These are phyloP conservation scores for Solanum hybrid DNA, from an alignment of 305 asterid species.

Conservation along the genomic window DNA sequence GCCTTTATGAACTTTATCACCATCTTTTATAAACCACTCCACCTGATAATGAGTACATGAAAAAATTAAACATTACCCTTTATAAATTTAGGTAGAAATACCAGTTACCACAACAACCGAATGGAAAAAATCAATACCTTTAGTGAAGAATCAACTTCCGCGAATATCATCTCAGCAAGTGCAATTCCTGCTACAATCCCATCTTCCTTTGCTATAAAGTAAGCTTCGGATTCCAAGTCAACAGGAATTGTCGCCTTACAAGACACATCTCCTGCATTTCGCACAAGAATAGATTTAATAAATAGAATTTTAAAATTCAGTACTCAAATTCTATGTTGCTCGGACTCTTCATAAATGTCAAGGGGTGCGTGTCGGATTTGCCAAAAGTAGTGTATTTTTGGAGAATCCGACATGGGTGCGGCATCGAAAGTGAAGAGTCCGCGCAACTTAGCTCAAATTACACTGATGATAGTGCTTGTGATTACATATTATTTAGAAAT, in stretches of 20 bases:
- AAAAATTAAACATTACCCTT: not conserved
- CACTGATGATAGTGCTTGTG: not conserved
- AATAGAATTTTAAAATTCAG: not conserved
- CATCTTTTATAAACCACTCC: conserved; percentile 71
- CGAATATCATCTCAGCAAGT: conserved; percentile 76
- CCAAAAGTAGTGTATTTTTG: too few relatives aligned
- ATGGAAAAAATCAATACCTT: conserved; percentile 35
- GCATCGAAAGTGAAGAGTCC: too few relatives aligned
- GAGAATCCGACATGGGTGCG: too few relatives aligned
- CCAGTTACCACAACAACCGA: not conserved
- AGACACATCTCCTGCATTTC: conserved; percentile 73
- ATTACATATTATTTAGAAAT: not conserved
- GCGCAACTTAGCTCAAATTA: not conserved
- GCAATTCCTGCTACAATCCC: conserved; percentile 89
- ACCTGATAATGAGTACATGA: conserved; percentile 33
- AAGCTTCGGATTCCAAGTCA: conserved; percentile 86
- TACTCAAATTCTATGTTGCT: not conserved
- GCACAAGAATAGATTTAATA: not conserved
- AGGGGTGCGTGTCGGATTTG: too few relatives aligned
- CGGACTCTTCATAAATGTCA: too few relatives aligned
- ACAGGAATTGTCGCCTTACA: conserved; percentile 80
- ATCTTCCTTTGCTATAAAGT: conserved; percentile 83
- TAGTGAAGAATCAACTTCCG: conserved; percentile 72
- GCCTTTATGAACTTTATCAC: conserved; percentile 76
- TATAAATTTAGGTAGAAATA: not conserved